Evolutionary conservation across 2,329 filamentous ascomycete species (phyloP).

Genomic region (Intubia oerlemansii): DNA sequence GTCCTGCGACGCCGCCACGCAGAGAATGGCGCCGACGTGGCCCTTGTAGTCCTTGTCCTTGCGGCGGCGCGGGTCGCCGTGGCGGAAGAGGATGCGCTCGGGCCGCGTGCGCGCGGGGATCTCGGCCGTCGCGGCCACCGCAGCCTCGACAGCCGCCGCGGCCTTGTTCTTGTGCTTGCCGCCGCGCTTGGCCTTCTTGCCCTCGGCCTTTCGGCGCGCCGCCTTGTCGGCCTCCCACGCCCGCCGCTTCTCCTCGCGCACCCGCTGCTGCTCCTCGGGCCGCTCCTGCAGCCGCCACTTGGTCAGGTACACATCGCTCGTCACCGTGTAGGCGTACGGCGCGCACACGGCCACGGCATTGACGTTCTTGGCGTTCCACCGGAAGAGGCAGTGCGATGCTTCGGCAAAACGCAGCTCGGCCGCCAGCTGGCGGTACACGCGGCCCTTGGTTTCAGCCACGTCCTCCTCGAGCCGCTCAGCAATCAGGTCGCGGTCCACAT

Average conservation of each 20-base stretch:
- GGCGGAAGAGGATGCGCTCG: constrained; percentile 38
- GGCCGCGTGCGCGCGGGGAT: constrained; percentile 40
- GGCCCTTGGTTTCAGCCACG: constrained; percentile 76
- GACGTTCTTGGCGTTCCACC: constrained; percentile 54
- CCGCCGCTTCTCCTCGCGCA: constrained; percentile 22
- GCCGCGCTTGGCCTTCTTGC: constrained; percentile 30
- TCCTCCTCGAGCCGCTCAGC: constrained; percentile 82
- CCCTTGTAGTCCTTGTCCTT: constrained; percentile 49
- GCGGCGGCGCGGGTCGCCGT: constrained; percentile 36
- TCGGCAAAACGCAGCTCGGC: constrained; percentile 46
- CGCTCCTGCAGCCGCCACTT: constrained; percentile 73
- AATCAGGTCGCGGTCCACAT: constrained; percentile 82
- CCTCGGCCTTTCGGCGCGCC: constrained; percentile 20
- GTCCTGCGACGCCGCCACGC: constrained; percentile 69
- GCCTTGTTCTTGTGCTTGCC: background rate
- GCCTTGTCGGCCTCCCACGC: constrained; percentile 30
- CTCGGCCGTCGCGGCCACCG: constrained; percentile 14
- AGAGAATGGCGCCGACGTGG: constrained; percentile 61
- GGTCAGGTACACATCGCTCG: constrained; percentile 63
- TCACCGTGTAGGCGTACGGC: constrained; percentile 72
- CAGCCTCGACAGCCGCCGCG: background rate
- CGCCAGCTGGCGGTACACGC: constrained; percentile 65
- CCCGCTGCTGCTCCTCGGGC: constrained; percentile 35
- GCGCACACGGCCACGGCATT: constrained; percentile 63
- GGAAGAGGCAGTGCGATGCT: constrained; percentile 51